phyloP scores from a whole-genome alignment of 805 yeast species.

The Candida maltosa region DNA sequence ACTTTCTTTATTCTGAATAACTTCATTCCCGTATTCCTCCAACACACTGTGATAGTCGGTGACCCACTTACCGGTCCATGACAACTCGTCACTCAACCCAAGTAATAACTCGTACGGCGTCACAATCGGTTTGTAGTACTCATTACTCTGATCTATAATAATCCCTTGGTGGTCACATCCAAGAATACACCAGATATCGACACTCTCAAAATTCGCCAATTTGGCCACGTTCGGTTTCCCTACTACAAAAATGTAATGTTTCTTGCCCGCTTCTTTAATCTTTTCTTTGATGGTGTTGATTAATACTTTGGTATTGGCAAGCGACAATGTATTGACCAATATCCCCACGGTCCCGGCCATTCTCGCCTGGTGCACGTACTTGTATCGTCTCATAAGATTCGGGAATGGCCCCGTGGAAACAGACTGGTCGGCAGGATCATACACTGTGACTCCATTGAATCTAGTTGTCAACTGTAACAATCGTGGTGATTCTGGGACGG shows the following conservation, averaged over 20 bases:
- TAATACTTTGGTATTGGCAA: conserved; percentile 67
- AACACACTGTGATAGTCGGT: conserved; percentile 66
- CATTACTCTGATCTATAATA: conserved; percentile 72
- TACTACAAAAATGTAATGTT: conserved; percentile 90
- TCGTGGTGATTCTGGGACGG: conserved; percentile 75
- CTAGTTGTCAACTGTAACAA: conserved; percentile 71
- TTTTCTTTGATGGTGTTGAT: conserved; percentile 58
- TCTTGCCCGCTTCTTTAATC: conserved; percentile 76
- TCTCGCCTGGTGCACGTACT: conserved; percentile 83
- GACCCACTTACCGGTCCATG: conserved; percentile 95
- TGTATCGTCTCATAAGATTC: conserved; percentile 77
- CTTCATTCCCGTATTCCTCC: conserved; percentile 24
- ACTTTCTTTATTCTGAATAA: conserved; percentile 20
- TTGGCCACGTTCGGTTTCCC: conserved; percentile 98
- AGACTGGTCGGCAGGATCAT: conserved; percentile 37
- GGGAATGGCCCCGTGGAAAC: conserved; percentile 64
- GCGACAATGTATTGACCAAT: conserved; percentile 83
- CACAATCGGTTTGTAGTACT: conserved; percentile 84
- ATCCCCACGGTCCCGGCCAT: conserved; percentile 91
- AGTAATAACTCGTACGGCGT: conserved; percentile 89
- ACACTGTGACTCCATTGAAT: conserved; percentile 52
- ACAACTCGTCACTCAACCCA: conserved; percentile 70
- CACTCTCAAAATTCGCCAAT: conserved; percentile 90
- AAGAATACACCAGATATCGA: conserved; percentile 90
- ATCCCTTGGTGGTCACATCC: conserved; percentile 96